Conservation (phyloP, 75 land plant genomes). For the Ceratopteris richardii region DNA sequence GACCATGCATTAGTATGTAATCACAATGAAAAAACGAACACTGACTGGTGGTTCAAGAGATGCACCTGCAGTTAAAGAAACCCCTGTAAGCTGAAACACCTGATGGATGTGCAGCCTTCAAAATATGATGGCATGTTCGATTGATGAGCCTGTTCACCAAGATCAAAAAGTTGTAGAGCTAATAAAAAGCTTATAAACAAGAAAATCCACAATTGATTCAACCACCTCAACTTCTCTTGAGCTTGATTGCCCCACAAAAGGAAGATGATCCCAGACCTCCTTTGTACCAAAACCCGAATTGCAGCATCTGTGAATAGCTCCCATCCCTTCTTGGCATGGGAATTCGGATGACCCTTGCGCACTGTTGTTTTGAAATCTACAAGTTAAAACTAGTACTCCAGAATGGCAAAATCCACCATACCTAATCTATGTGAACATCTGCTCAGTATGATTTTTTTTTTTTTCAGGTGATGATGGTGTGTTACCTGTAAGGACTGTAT, state of each 20-base stretch:
- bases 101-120: conserved; percentile 97
- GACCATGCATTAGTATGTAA: neutral
- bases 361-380: conserved; percentile 34
- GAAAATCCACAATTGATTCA: neutral
- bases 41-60: neutral
- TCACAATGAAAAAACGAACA: conserved; percentile 1
- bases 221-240: conserved; percentile 74
- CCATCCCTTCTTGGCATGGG: conserved; percentile 98
- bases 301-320: conserved; percentile 94
- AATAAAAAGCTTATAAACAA: neutral
- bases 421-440: too few relatives aligned
- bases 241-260: conserved; percentile 98
- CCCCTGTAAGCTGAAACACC: conserved; percentile 94
- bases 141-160: conserved; percentile 60
- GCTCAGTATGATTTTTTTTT: too few relatives aligned
- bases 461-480: too few relatives aligned
- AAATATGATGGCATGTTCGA: conserved; percentile 60
- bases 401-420: neutral
- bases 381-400: neutral
- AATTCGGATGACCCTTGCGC: conserved; percentile 79
- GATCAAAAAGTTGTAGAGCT: neutral
- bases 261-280: conserved; percentile 70
- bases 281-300: conserved; percentile 65
- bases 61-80: conserved; percentile 91
- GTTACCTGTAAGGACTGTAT: conserved; percentile 91